These are phyloP conservation scores for Stagonosporopsis chrysanthemi DNA, from an alignment of 2,329 filamentous ascomycete genomes.

Conservation along the genomic window DNA sequence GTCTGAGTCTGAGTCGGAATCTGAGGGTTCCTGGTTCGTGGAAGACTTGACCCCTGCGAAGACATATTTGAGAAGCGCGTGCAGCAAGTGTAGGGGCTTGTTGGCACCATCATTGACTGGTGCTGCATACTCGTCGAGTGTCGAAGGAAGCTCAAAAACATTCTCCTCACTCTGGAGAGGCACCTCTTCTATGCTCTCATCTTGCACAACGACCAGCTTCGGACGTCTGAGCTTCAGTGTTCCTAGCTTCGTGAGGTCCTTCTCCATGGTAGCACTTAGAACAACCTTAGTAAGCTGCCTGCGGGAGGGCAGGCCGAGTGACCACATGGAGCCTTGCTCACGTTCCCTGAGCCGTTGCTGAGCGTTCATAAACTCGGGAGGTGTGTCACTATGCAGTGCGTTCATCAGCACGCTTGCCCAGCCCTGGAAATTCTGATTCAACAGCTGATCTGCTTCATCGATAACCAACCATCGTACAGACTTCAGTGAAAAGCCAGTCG, in stretches of 20 bases:
- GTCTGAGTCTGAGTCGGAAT: slow-evolving; percentile 16
- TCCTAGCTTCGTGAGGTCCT: slow-evolving; percentile 80
- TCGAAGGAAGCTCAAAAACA: slow-evolving; percentile 64
- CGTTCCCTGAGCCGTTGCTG: slow-evolving; percentile 61
- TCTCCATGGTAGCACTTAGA: slow-evolving; percentile 90
- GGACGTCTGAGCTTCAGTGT: slow-evolving; percentile 77
- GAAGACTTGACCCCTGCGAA: slow-evolving; percentile 27
- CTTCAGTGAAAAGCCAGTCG: slow-evolving; percentile 79
- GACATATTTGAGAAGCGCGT: slow-evolving; percentile 69
- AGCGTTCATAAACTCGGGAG: slow-evolving; percentile 56
- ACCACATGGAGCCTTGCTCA: slow-evolving; percentile 46
- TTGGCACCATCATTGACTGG: slow-evolving; percentile 60
- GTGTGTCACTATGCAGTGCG: slow-evolving; percentile 62
- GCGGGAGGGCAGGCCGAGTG: slow-evolving; percentile 41
- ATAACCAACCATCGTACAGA: slow-evolving; percentile 87
- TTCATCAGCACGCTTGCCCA: slow-evolving; percentile 78
- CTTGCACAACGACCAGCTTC: slow-evolving; percentile 77
- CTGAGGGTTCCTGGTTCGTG: slow-evolving; percentile 30
- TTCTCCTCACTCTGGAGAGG: slow-evolving; percentile 40
- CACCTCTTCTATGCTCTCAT: slow-evolving; percentile 43
- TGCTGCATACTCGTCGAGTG: slow-evolving; percentile 57
- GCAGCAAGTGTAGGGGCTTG: slow-evolving; percentile 82
- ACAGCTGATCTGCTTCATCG: slow-evolving; percentile 90
- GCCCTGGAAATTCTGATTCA: slow-evolving; percentile 91
- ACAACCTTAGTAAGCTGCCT: slow-evolving; percentile 76